Evolutionary conservation across 2,329 filamentous ascomycete species (phyloP).

Genomic region (Diaporthe sp.): DNA sequence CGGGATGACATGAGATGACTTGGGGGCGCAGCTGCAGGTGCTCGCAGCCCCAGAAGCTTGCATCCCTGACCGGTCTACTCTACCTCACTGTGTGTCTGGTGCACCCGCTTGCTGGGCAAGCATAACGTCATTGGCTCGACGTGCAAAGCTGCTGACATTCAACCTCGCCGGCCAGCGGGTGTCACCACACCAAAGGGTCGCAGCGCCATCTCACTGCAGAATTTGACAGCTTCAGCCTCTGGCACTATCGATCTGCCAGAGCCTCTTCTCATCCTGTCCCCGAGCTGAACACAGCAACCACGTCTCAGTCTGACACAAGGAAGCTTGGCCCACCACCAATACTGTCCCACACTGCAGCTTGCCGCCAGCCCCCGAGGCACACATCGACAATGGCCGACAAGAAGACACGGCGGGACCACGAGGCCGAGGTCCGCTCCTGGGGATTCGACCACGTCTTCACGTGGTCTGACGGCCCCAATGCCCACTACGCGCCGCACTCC

Average conservation of each 20-base stretch:
- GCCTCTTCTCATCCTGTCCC: neutral
- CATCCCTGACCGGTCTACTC: constrained; percentile 4
- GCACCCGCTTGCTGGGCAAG: neutral
- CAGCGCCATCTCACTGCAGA: neutral
- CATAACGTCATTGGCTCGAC: constrained; percentile 22
- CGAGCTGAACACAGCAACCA: neutral
- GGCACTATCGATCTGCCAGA: neutral
- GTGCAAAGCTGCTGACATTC: neutral
- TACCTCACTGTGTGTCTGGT: neutral
- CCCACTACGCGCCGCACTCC: constrained; percentile 76
- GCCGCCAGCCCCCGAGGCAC: neutral
- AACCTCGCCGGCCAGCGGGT: constrained; percentile 1
- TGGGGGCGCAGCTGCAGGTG: constrained; percentile 14
- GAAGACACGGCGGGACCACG: constrained; percentile 61
- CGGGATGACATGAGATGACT: neutral
- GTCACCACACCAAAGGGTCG: neutral
- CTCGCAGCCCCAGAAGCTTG: neutral
- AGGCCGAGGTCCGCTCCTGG: constrained; percentile 75
- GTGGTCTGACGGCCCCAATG: constrained; percentile 77
- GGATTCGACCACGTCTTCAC: constrained; percentile 78
- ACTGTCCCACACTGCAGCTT: neutral
- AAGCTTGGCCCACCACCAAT: neutral
- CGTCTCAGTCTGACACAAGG: neutral
- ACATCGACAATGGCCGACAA: constrained; percentile 30
- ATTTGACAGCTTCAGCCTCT: constrained; percentile 7